Evolutionary conservation across 2,329 filamentous ascomycete genomes (phyloP), one percentile per base, ranked within the genome.

Genomic region (Fusarium concolor): DNA sequence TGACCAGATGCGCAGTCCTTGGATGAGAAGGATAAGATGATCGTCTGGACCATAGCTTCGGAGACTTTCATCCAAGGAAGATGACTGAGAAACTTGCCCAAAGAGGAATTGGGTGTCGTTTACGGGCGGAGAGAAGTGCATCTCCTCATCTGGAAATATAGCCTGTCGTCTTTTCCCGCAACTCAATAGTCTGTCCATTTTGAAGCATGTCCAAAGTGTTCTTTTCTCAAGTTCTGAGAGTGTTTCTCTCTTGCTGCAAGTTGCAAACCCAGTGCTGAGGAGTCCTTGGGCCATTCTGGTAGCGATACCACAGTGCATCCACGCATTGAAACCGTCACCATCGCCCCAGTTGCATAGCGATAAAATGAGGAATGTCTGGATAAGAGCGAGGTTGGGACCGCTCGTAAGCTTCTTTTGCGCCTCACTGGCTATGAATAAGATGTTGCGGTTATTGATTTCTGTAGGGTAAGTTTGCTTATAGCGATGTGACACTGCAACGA

Each of bases 231-330:
- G 44, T 2, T 74, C 72, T 0, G 72, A 71, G 0, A 74, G 54
- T 0, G 67, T 62, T 2, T 56, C 61, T 7, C 42, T 54, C 6
- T 62, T 73, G 1, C 53, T 57, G 11, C 66, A 67, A 3, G 55
- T 61, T 3, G 68, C 59, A 4, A 73, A 66, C 0, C 71, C 68
- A 1, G 68, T 67, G 10, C 72, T 71, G 2, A 74, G 52, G 1
- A 73, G 17, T 0, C 72, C 72, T 15, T 73, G 72, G 1, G 70
- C 72, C 72, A 74, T 74, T 17, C 72, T 43, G 0, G 68, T 67
- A 2, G 72, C 72, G 20, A 74, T 71, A 0, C 72, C 72, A 0
- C 64, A 70, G 3, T 74, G 72, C 72, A 74, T 74, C 72, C 72
- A 74, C 1, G 72, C 72, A 18, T 60, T 73, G 29, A 74, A 74